Evolutionary conservation across 345 rosid genomes (phyloP), one percentile per base, ranked within the genome.

Genomic region (Eutrema yunnanense): DNA sequence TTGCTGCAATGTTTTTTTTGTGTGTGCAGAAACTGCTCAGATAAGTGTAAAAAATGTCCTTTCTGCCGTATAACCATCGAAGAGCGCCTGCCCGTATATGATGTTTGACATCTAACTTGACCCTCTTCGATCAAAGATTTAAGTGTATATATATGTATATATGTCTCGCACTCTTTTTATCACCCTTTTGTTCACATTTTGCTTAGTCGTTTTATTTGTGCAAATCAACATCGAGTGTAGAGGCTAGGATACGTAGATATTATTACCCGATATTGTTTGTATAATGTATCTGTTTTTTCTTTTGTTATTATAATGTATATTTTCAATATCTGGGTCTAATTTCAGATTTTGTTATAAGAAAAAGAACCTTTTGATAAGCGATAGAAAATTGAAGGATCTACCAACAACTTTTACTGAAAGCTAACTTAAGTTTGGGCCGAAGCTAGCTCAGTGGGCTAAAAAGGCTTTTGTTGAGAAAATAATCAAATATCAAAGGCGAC

Each of bases 11-110:
- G n/a, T n/a, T n/a, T 71, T 61, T 64, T 62, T 16, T 16, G 26
- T 53, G 43, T 12, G 53, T 87, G 82, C 96, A 95, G 99, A 74
- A 68, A 78, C 76, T 95, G 99, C 84, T 92, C 85, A 9, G 94
- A 84, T 61, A 95, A 86, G 84, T 95, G 99, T 79, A 87, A 89
- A 65, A 90, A 88, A 72, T 95, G 99, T 71, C 99, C 99, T 3
- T 84, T 92, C 50, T 95, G 99, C 81, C 90, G 96, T 38, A 73
- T 84, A 67, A 62, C 79, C 56, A 82, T 92, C 1, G 89, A 92
- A 78, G 90, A 95, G 82, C 86, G 94, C 43, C 80, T 95, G 42
- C 83, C 94, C 12, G 97, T 95, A 62, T 95, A 88, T 57, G 98
- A 92, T 80, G 99, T 90, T 74, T 95, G 84, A 74, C 67, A 58